A percentile compares a stretch with the other conserved stretches of the same genome.
phyloP scores from a whole-genome alignment of 108 stramenopile species.

The Nitzschia inconspicua region DNA sequence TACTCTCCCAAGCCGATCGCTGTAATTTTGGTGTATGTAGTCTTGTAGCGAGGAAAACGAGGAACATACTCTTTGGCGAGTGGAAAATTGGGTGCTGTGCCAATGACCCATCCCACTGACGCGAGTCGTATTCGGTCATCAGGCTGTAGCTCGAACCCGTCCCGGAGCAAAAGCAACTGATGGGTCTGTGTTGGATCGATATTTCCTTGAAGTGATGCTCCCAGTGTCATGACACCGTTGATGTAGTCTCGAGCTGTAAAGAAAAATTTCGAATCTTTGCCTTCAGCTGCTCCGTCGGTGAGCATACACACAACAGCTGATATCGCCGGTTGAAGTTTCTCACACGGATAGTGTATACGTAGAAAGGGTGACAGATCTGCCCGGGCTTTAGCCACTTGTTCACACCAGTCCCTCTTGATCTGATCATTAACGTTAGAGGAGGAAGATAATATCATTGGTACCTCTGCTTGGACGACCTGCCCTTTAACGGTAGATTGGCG shows the following conservation, averaged over 20 bases:
- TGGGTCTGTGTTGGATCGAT: conserved; percentile 21
- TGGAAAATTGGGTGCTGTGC: conserved; percentile 25
- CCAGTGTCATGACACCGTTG: conserved; percentile 33
- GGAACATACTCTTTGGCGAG: conserved; percentile 14
- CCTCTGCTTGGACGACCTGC: too few species aligned
- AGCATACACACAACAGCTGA: conserved; percentile 33
- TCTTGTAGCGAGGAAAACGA: conserved; percentile 29
- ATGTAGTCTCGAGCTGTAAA: conserved; percentile 33
- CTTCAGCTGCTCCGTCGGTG: conserved; percentile 25
- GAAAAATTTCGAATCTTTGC: conserved; percentile 11
- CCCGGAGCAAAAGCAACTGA: conserved; percentile 14
- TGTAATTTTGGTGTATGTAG: conserved; percentile 28
- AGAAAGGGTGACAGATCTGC: conserved; percentile 4
- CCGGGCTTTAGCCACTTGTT: conserved; percentile 11
- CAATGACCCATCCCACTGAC: conserved; percentile 36
- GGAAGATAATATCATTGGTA: too few species aligned
- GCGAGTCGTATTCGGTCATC: conserved; percentile 17
- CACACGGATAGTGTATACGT: conserved; percentile 27
- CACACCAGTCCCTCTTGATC: conserved; percentile 28
- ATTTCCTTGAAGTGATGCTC: conserved; percentile 15
- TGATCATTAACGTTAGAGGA: too few species aligned
- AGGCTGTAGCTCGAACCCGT: conserved; percentile 22
- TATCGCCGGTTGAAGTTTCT: conserved; percentile 30
- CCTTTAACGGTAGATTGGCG: too few species aligned
- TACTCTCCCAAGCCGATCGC: conserved; percentile 35